Evolutionary conservation across 768 basidiomycete species (phyloP), one percentile per base, ranked within the genome.

Genomic region (Trametes elegans): DNA sequence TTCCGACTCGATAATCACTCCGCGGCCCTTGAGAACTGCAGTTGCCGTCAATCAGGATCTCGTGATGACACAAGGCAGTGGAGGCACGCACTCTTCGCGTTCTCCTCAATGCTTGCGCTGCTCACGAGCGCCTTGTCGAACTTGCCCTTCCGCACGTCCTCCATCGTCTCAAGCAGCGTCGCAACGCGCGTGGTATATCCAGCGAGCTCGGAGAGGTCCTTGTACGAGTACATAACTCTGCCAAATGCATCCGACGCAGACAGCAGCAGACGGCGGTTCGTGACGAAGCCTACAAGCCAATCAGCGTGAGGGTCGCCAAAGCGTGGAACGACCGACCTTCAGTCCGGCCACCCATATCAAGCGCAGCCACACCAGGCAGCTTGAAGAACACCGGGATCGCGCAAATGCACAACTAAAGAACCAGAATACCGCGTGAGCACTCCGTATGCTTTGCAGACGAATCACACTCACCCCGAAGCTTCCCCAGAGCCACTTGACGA

Each of bases 401-500:
- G 68, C 96, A 98, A 3, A 95, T 80, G 48, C 89, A 80, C 27
- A 93, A 76, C 90, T 90, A 54, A 6, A 60, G 2, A 9, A 38
- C 21, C 28, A 31, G 13, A n/a, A n/a, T n/a, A n/a, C n/a, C n/a
- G 21, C 24, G 13, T 31, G 8, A 42, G 11, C 21, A 23, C 18
- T n/a, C 19, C 27, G 32, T 19, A 21, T 21, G 6, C 9, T 5
- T 5, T 3, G 26, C 7, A 8, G 23, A 18, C 13, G 8, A 10
- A 34, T 28, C 11, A 14, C 10, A 78, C 85, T 53, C 65, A 94
- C 86, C 34, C 96, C 96, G 68, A 95, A 88, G 68, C 87, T 88
- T 62, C 96, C 95, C 96, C 96, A 99, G 7, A 95, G 65, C 88
- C 87, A 98, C 72, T 99, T 98, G 64, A 98, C 87, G 39, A 99